Percentiles rank a stretch among this genome's conserved stretches.
These are phyloP conservation scores for Rhinocladiella mackenziei DNA, from an alignment of 2,329 filamentous ascomycete species.

Conservation along the genomic window DNA sequence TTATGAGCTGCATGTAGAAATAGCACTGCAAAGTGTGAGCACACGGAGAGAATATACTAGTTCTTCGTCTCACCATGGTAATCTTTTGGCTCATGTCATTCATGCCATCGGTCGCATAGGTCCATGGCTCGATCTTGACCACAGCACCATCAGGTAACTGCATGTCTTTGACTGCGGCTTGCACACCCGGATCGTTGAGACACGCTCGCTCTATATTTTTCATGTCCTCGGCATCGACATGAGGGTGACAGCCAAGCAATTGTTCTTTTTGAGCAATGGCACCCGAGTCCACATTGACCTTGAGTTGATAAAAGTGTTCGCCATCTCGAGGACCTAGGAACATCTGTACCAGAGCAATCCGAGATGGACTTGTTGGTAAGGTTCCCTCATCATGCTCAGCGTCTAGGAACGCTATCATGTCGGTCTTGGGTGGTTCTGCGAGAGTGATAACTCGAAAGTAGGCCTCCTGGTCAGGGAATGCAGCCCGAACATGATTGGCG, in stretches of 20 bases:
- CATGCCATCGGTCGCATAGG: slow-evolving; percentile 53
- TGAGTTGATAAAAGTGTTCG: slow-evolving; percentile 36
- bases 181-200: slow-evolving; percentile 41
- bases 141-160: slow-evolving; percentile 44
- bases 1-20: slow-evolving; percentile 41
- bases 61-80: slow-evolving; percentile 43
- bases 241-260: slow-evolving; percentile 44
- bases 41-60: neutral
- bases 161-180: slow-evolving; percentile 43
- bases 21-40: slow-evolving; percentile 30
- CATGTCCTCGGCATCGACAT: slow-evolving; percentile 50
- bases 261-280: slow-evolving; percentile 32
- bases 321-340: slow-evolving; percentile 35
- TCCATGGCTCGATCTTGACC: slow-evolving; percentile 53
- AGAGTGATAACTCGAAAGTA: slow-evolving; percentile 52
- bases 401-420: slow-evolving; percentile 46
- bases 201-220: slow-evolving; percentile 47
- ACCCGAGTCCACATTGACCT: slow-evolving; percentile 29
- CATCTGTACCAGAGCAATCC: slow-evolving; percentile 38
- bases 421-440: slow-evolving; percentile 48
- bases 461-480: slow-evolving; percentile 34
- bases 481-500: slow-evolving; percentile 36
- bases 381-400: slow-evolving; percentile 37
- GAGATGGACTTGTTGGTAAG: slow-evolving; percentile 30
- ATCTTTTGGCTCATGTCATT: slow-evolving; percentile 48